phyloP scores from a whole-genome alignment of 176 grass and related monocot genomes.

The Puya raimondii region DNA sequence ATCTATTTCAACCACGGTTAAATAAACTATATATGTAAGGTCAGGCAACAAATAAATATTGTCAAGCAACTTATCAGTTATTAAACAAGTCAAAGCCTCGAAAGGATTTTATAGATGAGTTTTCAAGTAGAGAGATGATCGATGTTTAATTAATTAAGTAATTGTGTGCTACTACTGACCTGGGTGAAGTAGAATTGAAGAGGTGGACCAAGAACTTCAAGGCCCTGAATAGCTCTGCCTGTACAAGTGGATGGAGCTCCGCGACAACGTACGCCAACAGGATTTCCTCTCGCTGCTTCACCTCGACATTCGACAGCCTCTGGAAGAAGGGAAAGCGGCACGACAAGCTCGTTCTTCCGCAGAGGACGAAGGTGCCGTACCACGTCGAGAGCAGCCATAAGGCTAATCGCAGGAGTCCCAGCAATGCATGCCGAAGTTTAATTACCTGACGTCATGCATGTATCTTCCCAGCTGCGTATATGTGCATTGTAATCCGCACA shows the following conservation, averaged over 20 bases:
- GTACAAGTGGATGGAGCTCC: neutral
- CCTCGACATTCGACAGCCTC: neutral
- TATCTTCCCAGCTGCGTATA: slow-evolving; percentile 4
- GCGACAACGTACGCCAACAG: slow-evolving; percentile 5
- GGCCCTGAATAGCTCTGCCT: slow-evolving; percentile 8
- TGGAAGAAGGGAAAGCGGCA: slow-evolving; percentile 12
- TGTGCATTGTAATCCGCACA: neutral
- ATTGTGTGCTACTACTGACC: neutral
- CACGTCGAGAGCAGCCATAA: slow-evolving; percentile 21
- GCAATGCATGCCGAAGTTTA: neutral
- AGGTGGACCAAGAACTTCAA: slow-evolving; percentile 1
- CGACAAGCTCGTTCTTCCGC: slow-evolving; percentile 14
- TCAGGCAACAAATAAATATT: too few species aligned
- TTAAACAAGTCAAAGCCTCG: too few species aligned
- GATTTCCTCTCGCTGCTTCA: slow-evolving; percentile 10
- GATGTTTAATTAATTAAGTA: too few species aligned
- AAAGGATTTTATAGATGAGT: too few species aligned
- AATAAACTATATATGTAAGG: too few species aligned
- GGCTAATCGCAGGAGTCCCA: neutral
- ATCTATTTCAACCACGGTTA: too few species aligned
- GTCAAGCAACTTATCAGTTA: too few species aligned
- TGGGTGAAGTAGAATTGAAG: slow-evolving; percentile 17
- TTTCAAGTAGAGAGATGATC: neutral
- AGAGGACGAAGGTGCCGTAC: slow-evolving; percentile 21
- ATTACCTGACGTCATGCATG: neutral